These are phyloP conservation scores for Macrocybe gigantea DNA, from an alignment of 768 basidiomycete genomes.

Conservation along the genomic window DNA sequence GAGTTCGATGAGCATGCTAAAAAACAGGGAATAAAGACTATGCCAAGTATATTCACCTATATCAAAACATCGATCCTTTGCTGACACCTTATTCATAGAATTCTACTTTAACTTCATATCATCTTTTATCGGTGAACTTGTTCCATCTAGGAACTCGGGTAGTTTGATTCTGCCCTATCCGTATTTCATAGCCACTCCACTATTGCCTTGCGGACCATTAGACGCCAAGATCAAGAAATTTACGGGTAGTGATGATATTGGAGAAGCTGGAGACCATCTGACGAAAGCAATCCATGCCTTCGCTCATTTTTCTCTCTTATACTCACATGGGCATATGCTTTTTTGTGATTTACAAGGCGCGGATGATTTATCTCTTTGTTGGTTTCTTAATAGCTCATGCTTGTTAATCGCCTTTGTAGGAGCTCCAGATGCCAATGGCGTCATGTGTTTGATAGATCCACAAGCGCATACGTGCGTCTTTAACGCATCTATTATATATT, in stretches of 20 bases:
- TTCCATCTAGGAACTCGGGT: conserved; percentile 1
- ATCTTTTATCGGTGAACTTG: conserved; percentile 14
- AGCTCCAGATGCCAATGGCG: conserved; percentile 5
- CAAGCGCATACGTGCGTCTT: conserved; percentile 15
- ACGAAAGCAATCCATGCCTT: conserved; percentile 21
- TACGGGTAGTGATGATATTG: conserved; percentile 20
- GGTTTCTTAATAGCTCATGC: background rate
- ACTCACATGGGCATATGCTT: conserved; percentile 12
- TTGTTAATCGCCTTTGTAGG: conserved; percentile 1
- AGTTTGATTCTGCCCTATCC: conserved; percentile 6
- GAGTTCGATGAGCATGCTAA: conserved; percentile 11
- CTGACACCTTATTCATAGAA: conserved; percentile 7
- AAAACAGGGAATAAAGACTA: background rate
- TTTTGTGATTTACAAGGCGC: conserved; percentile 23
- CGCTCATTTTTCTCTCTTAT: conserved; percentile 18
- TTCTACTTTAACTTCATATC: conserved; percentile 20
- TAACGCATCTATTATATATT: background rate
- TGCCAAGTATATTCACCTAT: conserved; percentile 4
- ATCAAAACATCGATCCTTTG: too few relatives aligned
- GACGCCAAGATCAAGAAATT: conserved; percentile 18
- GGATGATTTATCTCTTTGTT: background rate
- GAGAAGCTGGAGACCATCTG: conserved; percentile 13
- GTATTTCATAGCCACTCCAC: conserved; percentile 18
- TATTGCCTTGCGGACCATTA: conserved; percentile 17
- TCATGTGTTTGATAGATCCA: conserved; percentile 19